phyloP scores from a whole-genome alignment of 2,329 filamentous ascomycete species.

The Pleomassaria siparia region DNA sequence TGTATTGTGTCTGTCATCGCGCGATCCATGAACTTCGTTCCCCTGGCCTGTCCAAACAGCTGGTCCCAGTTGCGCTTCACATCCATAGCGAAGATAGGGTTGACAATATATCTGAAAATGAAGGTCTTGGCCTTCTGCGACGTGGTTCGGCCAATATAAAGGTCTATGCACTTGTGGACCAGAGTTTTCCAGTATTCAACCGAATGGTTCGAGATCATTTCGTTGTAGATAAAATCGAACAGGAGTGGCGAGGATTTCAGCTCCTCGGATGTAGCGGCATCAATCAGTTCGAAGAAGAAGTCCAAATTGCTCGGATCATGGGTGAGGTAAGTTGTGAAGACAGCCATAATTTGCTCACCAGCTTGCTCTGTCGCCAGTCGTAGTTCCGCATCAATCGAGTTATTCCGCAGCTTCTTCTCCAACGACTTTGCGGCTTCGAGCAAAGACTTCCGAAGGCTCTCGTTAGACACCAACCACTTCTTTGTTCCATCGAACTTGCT shows the following conservation, averaged over 20 bases:
- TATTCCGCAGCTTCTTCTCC: slow-evolving; percentile 70
- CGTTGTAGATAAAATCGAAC: slow-evolving; percentile 78
- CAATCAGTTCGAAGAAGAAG: slow-evolving; percentile 79
- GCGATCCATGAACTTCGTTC: slow-evolving; percentile 78
- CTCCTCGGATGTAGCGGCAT: slow-evolving; percentile 79
- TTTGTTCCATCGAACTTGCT: slow-evolving; percentile 65
- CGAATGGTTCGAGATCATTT: slow-evolving; percentile 81
- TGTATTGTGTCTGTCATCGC: slow-evolving; percentile 87
- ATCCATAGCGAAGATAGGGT: slow-evolving; percentile 95
- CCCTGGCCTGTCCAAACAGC: slow-evolving; percentile 55
- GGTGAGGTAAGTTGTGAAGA: slow-evolving; percentile 79
- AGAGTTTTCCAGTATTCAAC: slow-evolving; percentile 83
- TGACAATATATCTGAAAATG: slow-evolving; percentile 86
- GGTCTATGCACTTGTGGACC: slow-evolving; percentile 81
- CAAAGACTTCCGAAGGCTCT: slow-evolving; percentile 60
- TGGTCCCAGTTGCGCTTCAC: slow-evolving; percentile 77
- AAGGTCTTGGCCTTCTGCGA: slow-evolving; percentile 93
- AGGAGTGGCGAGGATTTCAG: slow-evolving; percentile 76
- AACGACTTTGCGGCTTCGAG: slow-evolving; percentile 73
- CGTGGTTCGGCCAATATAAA: slow-evolving; percentile 76
- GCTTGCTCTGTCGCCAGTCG: slow-evolving; percentile 87
- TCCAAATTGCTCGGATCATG: slow-evolving; percentile 76
- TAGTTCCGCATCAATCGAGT: slow-evolving; percentile 69
- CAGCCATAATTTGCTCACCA: slow-evolving; percentile 80
- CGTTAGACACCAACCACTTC: slow-evolving; percentile 64